These are phyloP conservation scores for Raphanus sativus DNA, from an alignment of 345 rosid species.

Conservation along the genomic window DNA sequence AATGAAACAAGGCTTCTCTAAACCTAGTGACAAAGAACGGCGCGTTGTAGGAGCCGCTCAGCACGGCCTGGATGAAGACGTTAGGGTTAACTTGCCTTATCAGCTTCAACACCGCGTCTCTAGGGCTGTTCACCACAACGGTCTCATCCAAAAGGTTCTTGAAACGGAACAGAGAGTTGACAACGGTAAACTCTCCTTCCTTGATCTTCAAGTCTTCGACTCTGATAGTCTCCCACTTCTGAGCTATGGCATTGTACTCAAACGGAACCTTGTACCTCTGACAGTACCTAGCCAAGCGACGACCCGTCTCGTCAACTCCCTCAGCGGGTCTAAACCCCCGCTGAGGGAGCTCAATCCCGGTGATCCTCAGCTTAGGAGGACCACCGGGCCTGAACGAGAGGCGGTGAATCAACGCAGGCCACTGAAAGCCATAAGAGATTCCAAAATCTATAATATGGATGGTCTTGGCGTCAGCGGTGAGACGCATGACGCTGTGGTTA, in stretches of 20 bases:
- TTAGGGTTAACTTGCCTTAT: conserved; percentile 61
- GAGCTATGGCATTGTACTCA: conserved; percentile 68
- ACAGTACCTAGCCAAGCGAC: conserved; percentile 67
- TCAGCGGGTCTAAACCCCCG: conserved; percentile 77
- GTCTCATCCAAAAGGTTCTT: conserved; percentile 74
- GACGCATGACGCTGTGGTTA: conserved; percentile 48
- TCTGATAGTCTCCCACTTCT: conserved; percentile 72
- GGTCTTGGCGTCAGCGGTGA: conserved; percentile 47
- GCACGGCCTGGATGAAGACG: conserved; percentile 44
- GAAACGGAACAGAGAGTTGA: conserved; percentile 61
- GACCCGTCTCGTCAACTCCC: conserved; percentile 67
- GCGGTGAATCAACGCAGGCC: conserved; percentile 68
- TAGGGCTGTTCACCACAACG: conserved; percentile 52
- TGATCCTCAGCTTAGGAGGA: conserved; percentile 77
- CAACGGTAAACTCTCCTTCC: conserved; percentile 54
- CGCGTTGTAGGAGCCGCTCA: conserved; percentile 63
- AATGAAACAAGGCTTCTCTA: conserved; percentile 75
- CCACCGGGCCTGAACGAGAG: conserved; percentile 59
- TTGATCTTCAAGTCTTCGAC: conserved; percentile 57
- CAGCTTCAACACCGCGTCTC: conserved; percentile 55
- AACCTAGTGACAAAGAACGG: conserved; percentile 80
- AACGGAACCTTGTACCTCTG: conserved; percentile 64
- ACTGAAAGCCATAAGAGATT: conserved; percentile 74
- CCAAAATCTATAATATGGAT: conserved; percentile 86
- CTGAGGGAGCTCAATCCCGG: conserved; percentile 82